These are phyloP conservation scores for Camellia japonica DNA, from an alignment of 148 eudicot species.

Conservation along the genomic window DNA sequence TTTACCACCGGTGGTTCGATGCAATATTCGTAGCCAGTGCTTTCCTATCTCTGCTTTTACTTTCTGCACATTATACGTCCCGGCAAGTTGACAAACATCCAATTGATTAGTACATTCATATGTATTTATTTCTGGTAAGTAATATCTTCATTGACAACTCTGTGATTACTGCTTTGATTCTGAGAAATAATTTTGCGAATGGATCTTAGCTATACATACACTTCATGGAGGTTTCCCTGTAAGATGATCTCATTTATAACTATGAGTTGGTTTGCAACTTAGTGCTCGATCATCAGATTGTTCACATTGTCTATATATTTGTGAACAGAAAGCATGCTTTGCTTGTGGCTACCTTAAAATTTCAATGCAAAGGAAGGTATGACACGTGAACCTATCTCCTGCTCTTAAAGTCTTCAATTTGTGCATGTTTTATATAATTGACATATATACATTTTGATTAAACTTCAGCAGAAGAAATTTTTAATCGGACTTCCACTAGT, in stretches of 20 bases:
- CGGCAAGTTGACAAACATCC: constrained; percentile 96
- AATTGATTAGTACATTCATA: constrained; percentile 35
- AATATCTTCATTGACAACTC: no score
- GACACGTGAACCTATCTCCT: not conserved
- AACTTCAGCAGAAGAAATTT: not conserved
- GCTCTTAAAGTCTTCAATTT: not conserved
- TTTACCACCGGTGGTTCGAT: constrained; percentile 98
- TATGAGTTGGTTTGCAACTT: not conserved
- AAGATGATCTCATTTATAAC: not conserved
- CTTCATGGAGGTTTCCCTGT: not conserved
- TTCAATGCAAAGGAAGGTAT: not conserved
- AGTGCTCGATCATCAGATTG: not conserved
- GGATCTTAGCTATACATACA: not conserved
- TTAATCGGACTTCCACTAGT: not conserved
- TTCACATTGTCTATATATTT: not conserved
- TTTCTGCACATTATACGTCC: constrained; percentile 95
- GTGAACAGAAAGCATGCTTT: not conserved
- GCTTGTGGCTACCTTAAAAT: not conserved
- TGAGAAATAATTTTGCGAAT: not conserved
- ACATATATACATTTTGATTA: no score
- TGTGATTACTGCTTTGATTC: not conserved
- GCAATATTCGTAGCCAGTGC: constrained; percentile 98
- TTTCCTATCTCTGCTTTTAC: constrained; percentile 88
- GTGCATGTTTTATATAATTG: not conserved
- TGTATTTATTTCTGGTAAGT: not conserved